Evolutionary conservation across 2,329 filamentous ascomycete genomes (phyloP).

Genomic region (Akanthomyces lecanii): DNA sequence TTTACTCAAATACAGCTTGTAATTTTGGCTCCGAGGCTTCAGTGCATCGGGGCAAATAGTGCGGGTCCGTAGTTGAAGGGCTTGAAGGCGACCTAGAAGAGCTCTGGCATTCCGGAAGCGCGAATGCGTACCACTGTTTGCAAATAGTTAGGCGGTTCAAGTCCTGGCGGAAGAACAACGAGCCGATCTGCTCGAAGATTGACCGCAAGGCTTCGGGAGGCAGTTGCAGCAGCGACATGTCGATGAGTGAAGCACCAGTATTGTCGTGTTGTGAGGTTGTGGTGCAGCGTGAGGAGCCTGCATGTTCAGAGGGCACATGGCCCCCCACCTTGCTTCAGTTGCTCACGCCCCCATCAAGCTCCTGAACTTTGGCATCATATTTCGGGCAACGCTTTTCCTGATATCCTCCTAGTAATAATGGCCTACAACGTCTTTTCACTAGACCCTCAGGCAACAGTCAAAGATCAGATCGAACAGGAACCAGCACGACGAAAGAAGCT

Average conservation of each 20-base stretch:
- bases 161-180: constrained; percentile 21
- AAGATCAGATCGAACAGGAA: too few species aligned
- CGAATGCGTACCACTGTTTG: constrained; percentile 22
- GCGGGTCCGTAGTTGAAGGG: constrained; percentile 21
- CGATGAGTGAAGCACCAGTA: neutral
- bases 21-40: constrained; percentile 16
- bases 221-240: constrained; percentile 21
- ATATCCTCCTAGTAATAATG: too few species aligned
- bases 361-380: too few species aligned
- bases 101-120: constrained; percentile 17
- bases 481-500: too few species aligned
- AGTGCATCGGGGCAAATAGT: constrained; percentile 22
- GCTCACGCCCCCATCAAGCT: too few species aligned
- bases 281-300: too few species aligned
- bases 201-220: constrained; percentile 21
- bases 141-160: constrained; percentile 20
- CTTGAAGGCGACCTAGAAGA: constrained; percentile 19
- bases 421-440: too few species aligned
- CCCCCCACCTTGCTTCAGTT: too few species aligned
- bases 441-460: too few species aligned
- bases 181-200: constrained; percentile 20
- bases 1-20: constrained; percentile 14
- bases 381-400: too few species aligned
- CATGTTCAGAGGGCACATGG: too few species aligned
- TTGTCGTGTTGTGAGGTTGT: too few species aligned